phyloP scores from a whole-genome alignment of 176 grass and related monocot species.

The Rhynchospora pubera region DNA sequence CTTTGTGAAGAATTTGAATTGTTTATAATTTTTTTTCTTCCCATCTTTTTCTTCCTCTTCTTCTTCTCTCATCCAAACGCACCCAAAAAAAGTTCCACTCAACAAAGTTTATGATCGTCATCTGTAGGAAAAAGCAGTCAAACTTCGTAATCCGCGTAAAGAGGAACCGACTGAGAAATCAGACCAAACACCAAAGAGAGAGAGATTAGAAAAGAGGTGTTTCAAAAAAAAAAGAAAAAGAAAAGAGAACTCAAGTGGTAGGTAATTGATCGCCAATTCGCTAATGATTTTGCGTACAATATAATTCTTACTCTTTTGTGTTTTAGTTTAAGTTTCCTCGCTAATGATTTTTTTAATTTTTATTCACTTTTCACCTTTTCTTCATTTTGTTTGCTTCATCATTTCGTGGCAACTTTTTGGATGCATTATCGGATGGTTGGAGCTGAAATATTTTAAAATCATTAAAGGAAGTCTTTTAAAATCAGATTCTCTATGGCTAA shows the following conservation, averaged over 20 bases:
- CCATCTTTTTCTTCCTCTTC: too few species aligned
- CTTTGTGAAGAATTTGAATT: too few species aligned
- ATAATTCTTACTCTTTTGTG: not conserved
- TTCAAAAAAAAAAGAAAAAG: not conserved
- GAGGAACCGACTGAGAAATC: not conserved
- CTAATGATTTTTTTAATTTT: not conserved
- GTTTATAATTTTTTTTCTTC: too few species aligned
- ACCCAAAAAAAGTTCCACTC: not conserved
- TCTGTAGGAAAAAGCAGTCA: not conserved
- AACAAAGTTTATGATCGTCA: not conserved
- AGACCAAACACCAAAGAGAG: not conserved
- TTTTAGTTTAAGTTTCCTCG: not conserved
- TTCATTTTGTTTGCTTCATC: not conserved
- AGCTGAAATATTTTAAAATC: not conserved
- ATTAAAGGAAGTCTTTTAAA: not conserved
- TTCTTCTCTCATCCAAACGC: too few species aligned
- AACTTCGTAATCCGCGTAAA: constrained; percentile 13
- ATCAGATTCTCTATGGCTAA: not conserved
- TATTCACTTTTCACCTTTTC: not conserved
- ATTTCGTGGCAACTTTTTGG: not conserved
- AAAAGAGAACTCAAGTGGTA: not conserved
- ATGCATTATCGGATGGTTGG: not conserved
- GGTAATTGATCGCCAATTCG: not conserved
- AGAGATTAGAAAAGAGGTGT: not conserved
- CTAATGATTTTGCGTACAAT: constrained; percentile 18